Evolutionary conservation across 768 basidiomycete species (phyloP).

Genomic region (Mycena capillaripes): DNA sequence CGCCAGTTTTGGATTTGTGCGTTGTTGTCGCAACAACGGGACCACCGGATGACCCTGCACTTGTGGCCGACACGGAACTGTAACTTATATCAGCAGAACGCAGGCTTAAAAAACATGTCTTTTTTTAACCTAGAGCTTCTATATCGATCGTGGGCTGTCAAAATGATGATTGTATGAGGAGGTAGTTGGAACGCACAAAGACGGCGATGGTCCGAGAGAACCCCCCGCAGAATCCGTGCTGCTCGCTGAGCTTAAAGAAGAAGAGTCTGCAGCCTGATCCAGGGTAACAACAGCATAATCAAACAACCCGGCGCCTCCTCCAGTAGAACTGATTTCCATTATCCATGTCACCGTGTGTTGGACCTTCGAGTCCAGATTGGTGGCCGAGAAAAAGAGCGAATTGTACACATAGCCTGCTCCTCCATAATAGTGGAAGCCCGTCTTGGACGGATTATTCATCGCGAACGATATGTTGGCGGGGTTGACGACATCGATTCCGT

Average conservation of each 20-base stretch:
- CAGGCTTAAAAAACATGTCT: background rate
- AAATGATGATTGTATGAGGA: background rate
- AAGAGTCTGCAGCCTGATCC: background rate
- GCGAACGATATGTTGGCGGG: background rate
- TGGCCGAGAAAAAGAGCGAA: background rate
- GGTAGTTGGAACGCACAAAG: too few species aligned
- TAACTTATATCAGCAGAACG: background rate
- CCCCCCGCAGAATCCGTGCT: too few species aligned
- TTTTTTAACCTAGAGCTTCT: background rate
- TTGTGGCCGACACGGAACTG: background rate
- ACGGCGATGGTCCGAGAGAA: too few species aligned
- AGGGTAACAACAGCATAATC: background rate
- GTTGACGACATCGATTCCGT: background rate
- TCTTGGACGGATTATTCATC: background rate
- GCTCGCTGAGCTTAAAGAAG: background rate
- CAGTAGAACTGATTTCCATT: background rate
- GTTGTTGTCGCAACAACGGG: background rate
- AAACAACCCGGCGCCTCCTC: background rate
- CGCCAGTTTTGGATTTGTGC: background rate
- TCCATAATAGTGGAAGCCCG: background rate
- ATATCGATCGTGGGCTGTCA: background rate
- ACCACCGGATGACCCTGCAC: background rate
- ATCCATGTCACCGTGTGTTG: background rate
- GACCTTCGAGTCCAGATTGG: background rate
- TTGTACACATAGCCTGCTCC: background rate